Base-by-base conservation (phyloP, 1,284 basidiomycete species). In the Ustilago loliicola region DNA sequence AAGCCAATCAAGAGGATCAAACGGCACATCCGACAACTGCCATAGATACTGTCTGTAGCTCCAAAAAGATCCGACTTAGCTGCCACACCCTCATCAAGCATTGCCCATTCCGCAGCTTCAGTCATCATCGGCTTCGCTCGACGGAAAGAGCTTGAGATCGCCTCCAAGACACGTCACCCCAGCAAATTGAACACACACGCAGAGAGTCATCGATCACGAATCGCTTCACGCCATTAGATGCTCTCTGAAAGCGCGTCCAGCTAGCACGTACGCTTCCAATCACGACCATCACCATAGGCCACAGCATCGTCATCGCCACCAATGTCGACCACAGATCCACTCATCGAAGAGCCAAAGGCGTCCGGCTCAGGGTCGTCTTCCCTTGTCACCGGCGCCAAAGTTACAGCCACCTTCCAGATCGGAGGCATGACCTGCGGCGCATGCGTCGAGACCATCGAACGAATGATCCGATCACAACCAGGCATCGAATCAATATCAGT, bases 381-480 rank as follows among this genome's bases (percentile, higher is more conserved):
- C 7, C 45, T 65, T 1, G 3, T 7, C 29, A 21, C 51, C 11
- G 68, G 69, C 13, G 56, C 61, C 40, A 73, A 60, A 30, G 72
- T 72, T 5, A 81, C 80, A 1, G 77, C 79, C 81, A 93, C 94
- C 80, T 87, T 95, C 42, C 88, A 91, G 71, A 91, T 95, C 84
- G 91, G 93, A 83, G 94, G 94, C n/a, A 95, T 95, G 94, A 95
- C 94, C 0, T 95, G 94, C 82, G 92, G 93, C 10, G 89, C 93
- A 47, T 95, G 94, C 83, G 94, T 95, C n/a, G 92, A 94, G 69
- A 91, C 94, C n/a, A 98, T 99, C 78, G 97, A 99, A 86, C 90
- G 91, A 25, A 93, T 94, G 89, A 90, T 99, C n/a, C 89, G 92
- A 71, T 88, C 89, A 13, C 93, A 96, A 86, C 88, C 91, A 23